phyloP scores from a whole-genome alignment of 73 alveolate genomes.

The Paramecium sexaurelia region DNA sequence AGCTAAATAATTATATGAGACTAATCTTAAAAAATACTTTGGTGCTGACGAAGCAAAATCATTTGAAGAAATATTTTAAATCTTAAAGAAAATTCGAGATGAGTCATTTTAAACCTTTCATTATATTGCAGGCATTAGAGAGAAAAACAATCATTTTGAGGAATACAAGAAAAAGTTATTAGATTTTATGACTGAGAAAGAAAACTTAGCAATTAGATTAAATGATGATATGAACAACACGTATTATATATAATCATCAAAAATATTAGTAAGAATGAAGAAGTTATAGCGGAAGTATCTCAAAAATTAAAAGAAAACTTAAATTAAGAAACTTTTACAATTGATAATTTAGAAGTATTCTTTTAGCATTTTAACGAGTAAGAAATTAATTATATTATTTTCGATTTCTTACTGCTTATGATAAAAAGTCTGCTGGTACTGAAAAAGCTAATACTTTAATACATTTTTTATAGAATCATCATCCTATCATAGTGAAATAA shows the following conservation, averaged over 20 bases:
- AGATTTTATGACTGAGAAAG: conserved; percentile 47
- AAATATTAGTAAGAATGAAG: conserved; percentile 39
- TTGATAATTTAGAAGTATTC: background rate
- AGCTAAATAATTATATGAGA: conserved; percentile 8
- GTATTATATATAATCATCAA: background rate
- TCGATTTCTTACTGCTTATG: background rate
- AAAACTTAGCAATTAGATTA: conserved; percentile 11
- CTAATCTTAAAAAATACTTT: background rate
- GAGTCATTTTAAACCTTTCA: conserved; percentile 13
- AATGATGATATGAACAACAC: conserved; percentile 55
- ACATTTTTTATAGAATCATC: conserved; percentile 54
- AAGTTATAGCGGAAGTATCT: background rate
- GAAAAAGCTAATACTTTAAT: conserved; percentile 59
- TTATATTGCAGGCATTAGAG: conserved; percentile 62
- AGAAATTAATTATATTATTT: background rate
- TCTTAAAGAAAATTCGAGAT: conserved; percentile 34
- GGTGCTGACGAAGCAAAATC: conserved; percentile 27
- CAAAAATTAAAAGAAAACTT: background rate
- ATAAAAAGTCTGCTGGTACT: conserved; percentile 15
- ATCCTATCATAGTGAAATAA: conserved; percentile 28
- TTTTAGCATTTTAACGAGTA: conserved; percentile 15
- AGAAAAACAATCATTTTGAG: conserved; percentile 30
- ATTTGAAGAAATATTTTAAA: conserved; percentile 25
- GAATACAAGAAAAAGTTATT: conserved; percentile 19
- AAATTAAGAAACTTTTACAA: background rate